Conservation (phyloP, 2,329 filamentous ascomycete species). For the Colletotrichum sojae region DNA sequence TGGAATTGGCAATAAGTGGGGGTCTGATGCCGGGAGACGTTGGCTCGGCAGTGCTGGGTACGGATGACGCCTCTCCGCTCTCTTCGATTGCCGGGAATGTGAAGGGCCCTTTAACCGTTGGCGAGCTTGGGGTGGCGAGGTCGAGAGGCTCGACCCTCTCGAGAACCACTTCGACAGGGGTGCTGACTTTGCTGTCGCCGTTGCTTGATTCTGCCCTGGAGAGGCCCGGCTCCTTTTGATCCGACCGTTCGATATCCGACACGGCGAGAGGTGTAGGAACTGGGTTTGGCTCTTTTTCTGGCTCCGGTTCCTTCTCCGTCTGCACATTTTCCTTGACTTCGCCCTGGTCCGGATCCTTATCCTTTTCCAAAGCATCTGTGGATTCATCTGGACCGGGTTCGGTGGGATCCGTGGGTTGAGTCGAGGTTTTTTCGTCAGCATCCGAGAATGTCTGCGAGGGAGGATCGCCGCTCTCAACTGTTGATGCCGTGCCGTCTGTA, state of each 20-base stretch:
- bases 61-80: slow-evolving; percentile 6
- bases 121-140: slow-evolving; percentile 58
- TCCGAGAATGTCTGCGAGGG: slow-evolving; percentile 62
- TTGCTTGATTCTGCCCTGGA: slow-evolving; percentile 43
- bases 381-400: slow-evolving; percentile 52
- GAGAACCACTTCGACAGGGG: slow-evolving; percentile 53
- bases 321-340: not conserved
- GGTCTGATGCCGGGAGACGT: slow-evolving; percentile 19
- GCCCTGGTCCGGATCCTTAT: not conserved
- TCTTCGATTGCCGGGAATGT: slow-evolving; percentile 27
- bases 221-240: slow-evolving; percentile 11
- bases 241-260: slow-evolving; percentile 15
- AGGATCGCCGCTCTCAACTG: slow-evolving; percentile 64
- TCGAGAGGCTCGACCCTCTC: slow-evolving; percentile 66
- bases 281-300: not conserved
- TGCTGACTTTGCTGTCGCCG: slow-evolving; percentile 50
- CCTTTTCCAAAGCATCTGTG: slow-evolving; percentile 45
- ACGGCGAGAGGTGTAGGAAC: not conserved
- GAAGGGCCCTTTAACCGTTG: slow-evolving; percentile 44
- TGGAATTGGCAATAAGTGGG: slow-evolving; percentile 24
- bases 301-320: slow-evolving; percentile 1
- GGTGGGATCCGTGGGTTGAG: slow-evolving; percentile 58
- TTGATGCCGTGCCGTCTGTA: slow-evolving; percentile 75
- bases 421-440: slow-evolving; percentile 60
- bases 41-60: slow-evolving; percentile 2